A percentile compares a stretch with the other conserved stretches of the same genome.
These are phyloP conservation scores for Phaeophleospora eucalypticola DNA, from an alignment of 2,329 filamentous ascomycete species.

Conservation along the genomic window DNA sequence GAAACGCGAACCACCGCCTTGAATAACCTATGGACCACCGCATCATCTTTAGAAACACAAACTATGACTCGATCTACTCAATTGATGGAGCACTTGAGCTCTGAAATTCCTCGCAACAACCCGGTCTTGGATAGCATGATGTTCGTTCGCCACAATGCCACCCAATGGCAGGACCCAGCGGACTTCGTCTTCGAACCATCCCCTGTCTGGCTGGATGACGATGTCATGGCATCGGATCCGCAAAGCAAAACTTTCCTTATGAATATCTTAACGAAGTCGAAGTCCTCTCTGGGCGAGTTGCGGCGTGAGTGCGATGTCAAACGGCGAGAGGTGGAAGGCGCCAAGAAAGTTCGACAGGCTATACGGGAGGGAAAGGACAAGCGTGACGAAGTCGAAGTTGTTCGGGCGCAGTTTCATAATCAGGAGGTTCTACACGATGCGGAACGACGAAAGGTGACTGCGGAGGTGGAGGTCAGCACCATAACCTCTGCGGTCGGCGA, in stretches of 20 bases:
- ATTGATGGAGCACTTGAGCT: constrained; percentile 66
- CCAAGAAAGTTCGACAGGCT: constrained; percentile 68
- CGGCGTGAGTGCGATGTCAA: constrained; percentile 82
- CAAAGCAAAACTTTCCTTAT: constrained; percentile 83
- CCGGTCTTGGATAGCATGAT: constrained; percentile 93
- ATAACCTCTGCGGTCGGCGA: constrained; percentile 91
- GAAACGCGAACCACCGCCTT: constrained; percentile 82
- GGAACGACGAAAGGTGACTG: constrained; percentile 77
- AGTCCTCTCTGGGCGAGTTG: constrained; percentile 73
- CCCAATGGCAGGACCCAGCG: constrained; percentile 73
- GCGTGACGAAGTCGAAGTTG: constrained; percentile 80
- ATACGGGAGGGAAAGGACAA: constrained; percentile 82
- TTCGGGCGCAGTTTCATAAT: constrained; percentile 74
- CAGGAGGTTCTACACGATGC: constrained; percentile 82
- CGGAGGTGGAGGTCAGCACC: constrained; percentile 88
- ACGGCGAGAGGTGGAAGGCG: constrained; percentile 74
- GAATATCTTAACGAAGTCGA: constrained; percentile 88
- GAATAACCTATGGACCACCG: constrained; percentile 80
- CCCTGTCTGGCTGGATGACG: constrained; percentile 95
- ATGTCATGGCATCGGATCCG: constrained; percentile 79
- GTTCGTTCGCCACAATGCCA: constrained; percentile 89
- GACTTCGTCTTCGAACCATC: constrained; percentile 89
- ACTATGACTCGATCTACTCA: constrained; percentile 70
- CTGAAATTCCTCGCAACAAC: constrained; percentile 82
- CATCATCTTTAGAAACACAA: constrained; percentile 73